Evolutionary conservation across 139 green algal genomes (phyloP).

Genomic region (Tetratostichococcus sp.): DNA sequence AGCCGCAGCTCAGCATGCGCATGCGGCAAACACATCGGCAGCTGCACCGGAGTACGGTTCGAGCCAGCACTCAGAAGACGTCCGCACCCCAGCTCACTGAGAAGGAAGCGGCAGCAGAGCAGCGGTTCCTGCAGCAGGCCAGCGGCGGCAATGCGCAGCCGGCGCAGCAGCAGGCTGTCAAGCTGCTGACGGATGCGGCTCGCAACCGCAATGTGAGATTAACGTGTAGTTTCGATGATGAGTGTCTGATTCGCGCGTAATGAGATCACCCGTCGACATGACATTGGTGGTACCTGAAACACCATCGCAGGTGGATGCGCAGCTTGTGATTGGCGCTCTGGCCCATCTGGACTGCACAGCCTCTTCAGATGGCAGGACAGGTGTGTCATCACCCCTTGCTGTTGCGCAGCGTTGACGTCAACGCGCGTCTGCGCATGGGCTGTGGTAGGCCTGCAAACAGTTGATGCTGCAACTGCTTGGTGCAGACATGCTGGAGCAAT

Average conservation of each 20-base stretch:
- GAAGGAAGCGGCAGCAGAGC: not conserved
- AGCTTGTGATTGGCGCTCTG: not conserved
- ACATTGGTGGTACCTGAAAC: not conserved
- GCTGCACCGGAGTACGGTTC: not conserved
- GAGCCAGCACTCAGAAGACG: not conserved
- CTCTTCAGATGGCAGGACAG: not conserved
- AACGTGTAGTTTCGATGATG: too few relatives aligned
- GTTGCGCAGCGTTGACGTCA: too few relatives aligned
- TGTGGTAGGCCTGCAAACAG: too few relatives aligned
- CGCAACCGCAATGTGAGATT: not conserved
- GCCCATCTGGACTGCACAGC: not conserved
- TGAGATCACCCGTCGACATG: not conserved
- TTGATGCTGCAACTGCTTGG: too few relatives aligned
- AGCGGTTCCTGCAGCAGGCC: not conserved
- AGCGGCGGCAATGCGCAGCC: not conserved
- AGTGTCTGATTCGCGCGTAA: not conserved
- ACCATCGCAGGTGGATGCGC: not conserved
- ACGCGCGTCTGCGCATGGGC: too few relatives aligned
- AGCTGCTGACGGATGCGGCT: not conserved
- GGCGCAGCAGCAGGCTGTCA: not conserved
- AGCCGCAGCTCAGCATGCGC: too few relatives aligned
- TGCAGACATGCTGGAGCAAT: not conserved
- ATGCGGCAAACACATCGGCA: too few relatives aligned
- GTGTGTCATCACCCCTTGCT: not conserved
- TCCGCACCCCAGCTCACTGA: not conserved